Evolutionary conservation across 2,329 filamentous ascomycete genomes (phyloP), one percentile per base, ranked within the genome.

Genomic region (Gaeumannomyces sp.): DNA sequence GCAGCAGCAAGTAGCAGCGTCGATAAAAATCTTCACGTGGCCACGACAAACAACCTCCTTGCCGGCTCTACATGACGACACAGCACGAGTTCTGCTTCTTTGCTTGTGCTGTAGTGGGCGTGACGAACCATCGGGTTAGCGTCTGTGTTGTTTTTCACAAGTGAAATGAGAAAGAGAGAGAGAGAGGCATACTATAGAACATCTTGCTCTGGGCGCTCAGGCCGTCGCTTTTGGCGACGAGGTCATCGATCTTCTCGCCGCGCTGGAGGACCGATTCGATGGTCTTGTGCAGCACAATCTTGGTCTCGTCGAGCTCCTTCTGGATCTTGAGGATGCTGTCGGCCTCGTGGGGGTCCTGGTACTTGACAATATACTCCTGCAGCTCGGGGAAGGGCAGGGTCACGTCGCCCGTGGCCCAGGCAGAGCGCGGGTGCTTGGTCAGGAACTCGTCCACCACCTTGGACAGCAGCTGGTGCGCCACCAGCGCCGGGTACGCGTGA

Each of bases 241-340:
- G 79, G 72, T 90, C 91, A 74, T 98, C 94, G 70, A 99, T 92
- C 85, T 97, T 98, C 86, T 98, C 93, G 58, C 93, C 95, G 67
- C 95, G 86, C 81, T 97, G 89, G 73, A 97, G 77, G 63, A 83
- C 88, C 72, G 87, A 91, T 81, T 96, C 90, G 72, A 97, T 97
- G 59, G 95, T 97, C 85, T 98, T 96, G 80, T 98, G 93, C 72
- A 99, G 83, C 66, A 97, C 89, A 74, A 96, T 93, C 85, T 97
- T 98, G 67, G 94, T 98, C 83, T 97, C 93, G 74, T 98, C 93
- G 67, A 99, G 83, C 80, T 99, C 93, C 79, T 92, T 90, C 78
- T 98, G 94, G 72, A 99, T 97, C 83, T 92, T 93, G 82, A 92
- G 86, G 75, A 98, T 96, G 78, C 89, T 94, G 79, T 96, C 93